Evolutionary conservation across 176 grass and related monocot genomes (phyloP), one percentile per base, ranked within the genome.

Genomic region (Avena atlantica): DNA sequence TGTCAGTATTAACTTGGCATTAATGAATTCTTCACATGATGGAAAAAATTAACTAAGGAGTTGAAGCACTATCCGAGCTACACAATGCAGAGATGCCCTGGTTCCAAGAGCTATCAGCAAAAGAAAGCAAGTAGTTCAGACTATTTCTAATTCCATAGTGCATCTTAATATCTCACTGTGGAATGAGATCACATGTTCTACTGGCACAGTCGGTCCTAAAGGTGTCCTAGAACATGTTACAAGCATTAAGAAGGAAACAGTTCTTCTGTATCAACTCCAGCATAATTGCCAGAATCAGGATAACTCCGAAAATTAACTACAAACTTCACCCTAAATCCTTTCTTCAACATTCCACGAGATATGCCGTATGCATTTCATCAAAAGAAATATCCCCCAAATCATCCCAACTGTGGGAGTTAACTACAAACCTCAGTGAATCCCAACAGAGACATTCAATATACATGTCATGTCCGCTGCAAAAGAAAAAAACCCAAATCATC

Each of bases 291-390:
- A 42, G 8, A 42, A 42, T 42, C 40, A 42, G 40, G 40, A 36
- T 68, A 81, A 52, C 14, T 68, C 24, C 3, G 0, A 13, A 66
- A 66, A 48, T 1, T 20, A 8, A 81, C 73, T 65, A 29, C 7
- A 81, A 64, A 65, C 60, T 23, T 29, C 42, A 31, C 14, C 49
- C 9, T 4, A 31, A 13, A 40, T 58, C 60, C 78, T 1, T 27
- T 50, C 15, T 45, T 47, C 24, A 42, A 1, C 44, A 81, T 44
- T 82, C 73, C 58, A 12, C 27, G 80, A 70, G 87, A 89, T 81
- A 87, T 1, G 0, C 1, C 1, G 1, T 44, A 12, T 17, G 25
- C 66, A 82, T 56, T 40, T 0, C 29, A 0, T 0, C 29, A 0
- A 37, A 67, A 52, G 80, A 5, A 67, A 34, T 70, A 72, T 9